phyloP scores from a whole-genome alignment of 176 grass and related monocot species.

The Poa annua region DNA sequence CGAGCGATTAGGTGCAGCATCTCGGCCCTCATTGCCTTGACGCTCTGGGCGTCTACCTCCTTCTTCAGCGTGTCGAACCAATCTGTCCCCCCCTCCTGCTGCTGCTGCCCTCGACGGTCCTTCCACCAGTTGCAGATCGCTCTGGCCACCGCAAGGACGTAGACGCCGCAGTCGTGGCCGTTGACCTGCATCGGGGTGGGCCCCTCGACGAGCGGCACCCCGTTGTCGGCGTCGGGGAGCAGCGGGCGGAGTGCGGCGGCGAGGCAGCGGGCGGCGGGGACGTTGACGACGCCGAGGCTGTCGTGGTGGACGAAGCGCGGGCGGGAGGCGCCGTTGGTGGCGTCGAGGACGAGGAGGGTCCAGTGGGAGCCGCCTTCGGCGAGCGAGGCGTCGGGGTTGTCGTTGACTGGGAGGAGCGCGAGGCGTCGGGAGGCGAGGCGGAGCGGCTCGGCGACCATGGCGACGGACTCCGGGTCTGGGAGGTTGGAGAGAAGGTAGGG shows the following conservation, averaged over 20 bases:
- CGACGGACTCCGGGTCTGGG: conserved; percentile 47
- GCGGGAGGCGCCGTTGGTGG: neutral
- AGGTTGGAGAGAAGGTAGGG: conserved; percentile 77
- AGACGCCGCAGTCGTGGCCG: conserved; percentile 78
- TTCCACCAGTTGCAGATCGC: conserved; percentile 68
- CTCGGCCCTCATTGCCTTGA: conserved; percentile 59
- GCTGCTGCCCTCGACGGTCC: neutral
- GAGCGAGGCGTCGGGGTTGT: conserved; percentile 55
- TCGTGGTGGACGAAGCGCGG: conserved; percentile 85
- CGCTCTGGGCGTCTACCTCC: conserved; percentile 54
- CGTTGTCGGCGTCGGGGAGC: neutral
- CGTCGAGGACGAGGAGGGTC: conserved; percentile 58
- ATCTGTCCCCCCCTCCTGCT: neutral
- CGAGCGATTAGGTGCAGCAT: conserved; percentile 57
- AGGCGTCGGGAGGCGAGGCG: conserved; percentile 51
- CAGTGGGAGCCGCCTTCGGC: conserved; percentile 76
- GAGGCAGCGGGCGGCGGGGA: conserved; percentile 43
- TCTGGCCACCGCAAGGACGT: conserved; percentile 64
- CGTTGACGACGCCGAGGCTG: conserved; percentile 55
- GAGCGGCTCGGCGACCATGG: conserved; percentile 51
- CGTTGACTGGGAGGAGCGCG: conserved; percentile 70
- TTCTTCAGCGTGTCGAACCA: conserved; percentile 64
- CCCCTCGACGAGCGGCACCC: conserved; percentile 56
- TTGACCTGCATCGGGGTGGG: conserved; percentile 72
- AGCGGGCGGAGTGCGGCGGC: conserved; percentile 47